phyloP scores from a whole-genome alignment of 345 rosid genomes.

The Kandelia obovata region DNA sequence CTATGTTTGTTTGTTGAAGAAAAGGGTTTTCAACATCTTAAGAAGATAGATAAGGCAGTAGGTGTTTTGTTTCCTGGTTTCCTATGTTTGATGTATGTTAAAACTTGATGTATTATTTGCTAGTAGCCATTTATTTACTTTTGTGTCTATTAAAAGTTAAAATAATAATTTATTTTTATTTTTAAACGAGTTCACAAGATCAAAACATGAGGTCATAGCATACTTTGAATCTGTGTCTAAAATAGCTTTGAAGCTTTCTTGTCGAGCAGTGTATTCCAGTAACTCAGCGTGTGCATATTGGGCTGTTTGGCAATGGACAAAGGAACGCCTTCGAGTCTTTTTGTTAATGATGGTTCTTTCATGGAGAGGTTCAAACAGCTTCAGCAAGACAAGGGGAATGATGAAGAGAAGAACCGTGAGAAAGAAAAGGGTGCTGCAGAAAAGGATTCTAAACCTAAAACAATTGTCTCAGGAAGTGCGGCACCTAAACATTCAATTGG shows the following conservation, averaged over 20 bases:
- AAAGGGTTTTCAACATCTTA: too few species aligned
- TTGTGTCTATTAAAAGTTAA: too few species aligned
- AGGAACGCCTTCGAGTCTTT: slow-evolving; percentile 66
- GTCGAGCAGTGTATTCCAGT: slow-evolving; percentile 42
- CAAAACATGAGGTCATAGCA: too few species aligned
- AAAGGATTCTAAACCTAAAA: slow-evolving; percentile 64
- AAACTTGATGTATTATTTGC: too few species aligned
- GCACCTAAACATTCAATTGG: slow-evolving; percentile 40
- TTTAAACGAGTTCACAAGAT: too few species aligned
- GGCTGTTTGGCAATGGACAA: slow-evolving; percentile 60
- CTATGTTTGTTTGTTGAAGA: too few species aligned
- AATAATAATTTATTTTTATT: too few species aligned
- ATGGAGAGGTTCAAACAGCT: slow-evolving; percentile 98
- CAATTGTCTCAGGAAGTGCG: slow-evolving; percentile 46
- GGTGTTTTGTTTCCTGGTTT: too few species aligned
- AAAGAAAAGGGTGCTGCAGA: slow-evolving; percentile 26
- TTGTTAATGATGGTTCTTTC: slow-evolving; percentile 95
- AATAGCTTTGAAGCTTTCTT: slow-evolving; percentile 46
- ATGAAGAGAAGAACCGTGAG: slow-evolving; percentile 31
- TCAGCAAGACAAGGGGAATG: slow-evolving; percentile 70
- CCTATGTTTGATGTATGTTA: too few species aligned
- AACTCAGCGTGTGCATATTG: slow-evolving; percentile 25
- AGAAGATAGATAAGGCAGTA: too few species aligned
- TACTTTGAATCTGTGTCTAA: slow-evolving; percentile 8
- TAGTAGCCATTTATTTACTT: too few species aligned